Evolutionary conservation across 331 rosid genomes (phyloP), one percentile per base, ranked within the genome.

Genomic region (Pyracantha coccinea): DNA sequence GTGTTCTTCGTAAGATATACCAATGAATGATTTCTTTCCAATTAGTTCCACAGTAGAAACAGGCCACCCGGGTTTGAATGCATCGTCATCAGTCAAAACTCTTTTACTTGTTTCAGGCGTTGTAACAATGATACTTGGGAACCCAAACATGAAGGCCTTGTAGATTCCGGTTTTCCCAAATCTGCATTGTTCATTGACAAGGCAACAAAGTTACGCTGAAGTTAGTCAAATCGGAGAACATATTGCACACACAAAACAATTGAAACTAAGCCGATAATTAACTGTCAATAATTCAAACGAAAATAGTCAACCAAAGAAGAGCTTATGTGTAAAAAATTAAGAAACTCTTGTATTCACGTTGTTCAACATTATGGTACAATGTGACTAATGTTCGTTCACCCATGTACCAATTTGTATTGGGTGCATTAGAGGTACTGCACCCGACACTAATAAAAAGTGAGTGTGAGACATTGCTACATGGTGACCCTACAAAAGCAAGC

Each of bases 51-150:
- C 44, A 0, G 98, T 74, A 7, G 98, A 81, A 16, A 12, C 74
- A 72, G 98, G 98, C 98, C 98, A 93, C 31, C 98, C 98, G 1
- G 88, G 69, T 58, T 57, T 73, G 29, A 93, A 93, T 15, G 82
- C 83, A 0, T 87, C 92, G 77, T 93, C 98, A 52, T 93, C 98
- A 25, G 90, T 89, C 74, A 93, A 67, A 68, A 91, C 94, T 74
- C 72, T 83, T 78, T 28, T 88, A 78, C 96, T 85, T 69, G 86
- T 71, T 69, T 93, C 98, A 1, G 98, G 82, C 41, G 86, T 66
- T 59, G 97, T 89, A 65, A 90, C 89, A 25, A 93, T 88, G 9
- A 93, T 77, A 76, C 98, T 88, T 2, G 98, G 96, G 27, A 53
- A 85, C 53, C 94, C 92, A 78, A 93, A 91, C 98, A 93, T 91